Evolutionary conservation across 306 rosid species (phyloP).

Genomic region (Dalbergia cultrata): DNA sequence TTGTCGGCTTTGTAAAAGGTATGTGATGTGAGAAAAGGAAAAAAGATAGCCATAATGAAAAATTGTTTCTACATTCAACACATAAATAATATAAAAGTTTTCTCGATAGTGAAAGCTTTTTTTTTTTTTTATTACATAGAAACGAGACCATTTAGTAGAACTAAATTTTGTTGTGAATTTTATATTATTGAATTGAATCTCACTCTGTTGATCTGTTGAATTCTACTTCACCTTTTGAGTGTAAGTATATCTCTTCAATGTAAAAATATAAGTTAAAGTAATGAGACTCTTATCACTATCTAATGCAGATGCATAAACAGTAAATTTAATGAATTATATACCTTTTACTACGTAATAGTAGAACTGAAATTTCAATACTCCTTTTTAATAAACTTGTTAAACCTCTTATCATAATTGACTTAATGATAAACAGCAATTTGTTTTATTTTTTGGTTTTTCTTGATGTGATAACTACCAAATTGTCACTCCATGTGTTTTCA

Average conservation of each 20-base stretch:
- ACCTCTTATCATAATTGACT: not conserved
- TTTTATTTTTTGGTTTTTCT: no score
- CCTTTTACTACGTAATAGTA: not conserved
- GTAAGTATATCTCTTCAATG: no score
- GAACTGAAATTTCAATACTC: not conserved
- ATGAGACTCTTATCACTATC: no score
- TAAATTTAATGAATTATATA: constrained; percentile 1
- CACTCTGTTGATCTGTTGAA: no score
- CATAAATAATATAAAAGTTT: not conserved
- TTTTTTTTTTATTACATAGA: no score
- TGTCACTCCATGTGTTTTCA: not conserved
- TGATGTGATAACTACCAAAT: no score
- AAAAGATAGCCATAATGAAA: not conserved
- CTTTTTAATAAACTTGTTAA: not conserved
- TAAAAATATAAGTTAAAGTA: no score
- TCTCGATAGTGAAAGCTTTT: not conserved
- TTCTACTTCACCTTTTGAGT: no score
- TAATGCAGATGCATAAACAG: not conserved
- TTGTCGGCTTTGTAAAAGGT: constrained; percentile 23
- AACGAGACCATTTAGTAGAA: no score
- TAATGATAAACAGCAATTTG: not conserved
- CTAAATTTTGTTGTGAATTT: no score
- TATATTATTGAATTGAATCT: no score
- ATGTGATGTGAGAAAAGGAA: not conserved
- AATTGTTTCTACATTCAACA: not conserved